Evolutionary conservation across 2,329 filamentous ascomycete genomes (phyloP), one percentile per base, ranked within the genome.

Genomic region (Graphilbum sp.): DNA sequence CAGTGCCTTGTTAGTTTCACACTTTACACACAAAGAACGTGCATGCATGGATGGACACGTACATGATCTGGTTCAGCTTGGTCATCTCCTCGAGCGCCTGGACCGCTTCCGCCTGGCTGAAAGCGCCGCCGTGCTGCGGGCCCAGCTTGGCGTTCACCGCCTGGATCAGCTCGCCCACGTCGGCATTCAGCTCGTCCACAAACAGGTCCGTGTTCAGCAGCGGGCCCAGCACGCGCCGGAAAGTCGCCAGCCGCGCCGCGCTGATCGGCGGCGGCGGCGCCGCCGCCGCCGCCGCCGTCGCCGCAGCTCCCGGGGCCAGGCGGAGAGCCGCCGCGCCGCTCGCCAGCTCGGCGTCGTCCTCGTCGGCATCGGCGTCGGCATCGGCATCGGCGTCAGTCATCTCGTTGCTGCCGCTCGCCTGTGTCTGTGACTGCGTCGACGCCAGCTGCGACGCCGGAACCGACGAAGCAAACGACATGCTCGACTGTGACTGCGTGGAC

Each of bases 61-160:
- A 88, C 87, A 98, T 98, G 53, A 98, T 77, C 63, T 88, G 78
- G 56, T 95, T 95, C 49, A 69, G 66, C 46, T 82, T 76, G 50
- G 84, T 79, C 73, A 98, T 77, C 53, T 70, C 75, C 57, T 74
- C 73, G 40, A 98, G 62, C 33, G 85, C 87, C 55, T 78, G 72
- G 41, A 79, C 62, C 1, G 81, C 84, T 58, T 98, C 90, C 0
- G 63, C 64, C 29, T 68, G 68, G 20, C 64, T 68, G 59, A 94
- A 98, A 29, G 66, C 58, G 8, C 70, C 69, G 5, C 67, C 68
- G 20, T 61, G 53, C 3, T 58, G 49, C 32, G 59, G 51, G 13
- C 70, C 66, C 34, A 94, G 49, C 48, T 75, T 73, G 4, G 62
- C 62, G 54, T 98, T 98, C 36, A 98, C 81, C 9, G 82, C 82